Evolutionary conservation across 805 yeast species (phyloP).

Genomic region (Candida golubevii): DNA sequence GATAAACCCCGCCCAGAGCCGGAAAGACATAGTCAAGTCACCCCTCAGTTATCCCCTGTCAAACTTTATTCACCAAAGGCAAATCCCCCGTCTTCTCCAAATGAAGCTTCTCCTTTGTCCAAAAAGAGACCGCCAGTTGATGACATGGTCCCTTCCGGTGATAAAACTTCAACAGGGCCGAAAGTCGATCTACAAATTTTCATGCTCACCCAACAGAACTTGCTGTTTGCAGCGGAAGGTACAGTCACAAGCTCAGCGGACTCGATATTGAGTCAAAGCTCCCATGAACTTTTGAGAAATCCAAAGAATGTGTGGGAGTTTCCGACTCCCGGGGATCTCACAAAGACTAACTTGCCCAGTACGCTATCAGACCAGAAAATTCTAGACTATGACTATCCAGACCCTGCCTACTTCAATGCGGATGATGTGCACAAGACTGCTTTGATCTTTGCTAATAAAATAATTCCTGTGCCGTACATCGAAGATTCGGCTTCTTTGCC

Average conservation of each 20-base stretch:
- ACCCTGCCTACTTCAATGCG: conserved; percentile 58
- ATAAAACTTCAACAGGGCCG: not conserved
- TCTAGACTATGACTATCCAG: conserved; percentile 50
- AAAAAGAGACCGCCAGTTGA: not conserved
- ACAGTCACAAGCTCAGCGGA: not conserved
- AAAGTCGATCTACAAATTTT: conserved; percentile 10
- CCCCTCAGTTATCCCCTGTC: conserved; percentile 1
- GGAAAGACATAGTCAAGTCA: not conserved
- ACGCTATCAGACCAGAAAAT: conserved; percentile 43
- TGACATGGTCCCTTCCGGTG: not conserved
- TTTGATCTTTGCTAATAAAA: conserved; percentile 63
- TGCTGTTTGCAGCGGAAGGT: not conserved
- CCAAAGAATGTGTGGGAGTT: conserved; percentile 20
- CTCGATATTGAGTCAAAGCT: conserved; percentile 7
- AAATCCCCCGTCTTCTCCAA: not conserved
- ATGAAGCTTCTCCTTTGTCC: not conserved
- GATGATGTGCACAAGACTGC: conserved; percentile 54
- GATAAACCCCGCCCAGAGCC: not conserved
- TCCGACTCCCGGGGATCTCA: conserved; percentile 16
- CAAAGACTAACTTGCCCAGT: conserved; percentile 13
- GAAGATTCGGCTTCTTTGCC: not conserved
- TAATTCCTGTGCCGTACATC: conserved; percentile 40
- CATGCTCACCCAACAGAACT: conserved; percentile 11
- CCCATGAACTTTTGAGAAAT: conserved; percentile 5
- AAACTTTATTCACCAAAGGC: not conserved